Evolutionary conservation across 768 basidiomycete species (phyloP).

Genomic region (Suillus occidentalis): DNA sequence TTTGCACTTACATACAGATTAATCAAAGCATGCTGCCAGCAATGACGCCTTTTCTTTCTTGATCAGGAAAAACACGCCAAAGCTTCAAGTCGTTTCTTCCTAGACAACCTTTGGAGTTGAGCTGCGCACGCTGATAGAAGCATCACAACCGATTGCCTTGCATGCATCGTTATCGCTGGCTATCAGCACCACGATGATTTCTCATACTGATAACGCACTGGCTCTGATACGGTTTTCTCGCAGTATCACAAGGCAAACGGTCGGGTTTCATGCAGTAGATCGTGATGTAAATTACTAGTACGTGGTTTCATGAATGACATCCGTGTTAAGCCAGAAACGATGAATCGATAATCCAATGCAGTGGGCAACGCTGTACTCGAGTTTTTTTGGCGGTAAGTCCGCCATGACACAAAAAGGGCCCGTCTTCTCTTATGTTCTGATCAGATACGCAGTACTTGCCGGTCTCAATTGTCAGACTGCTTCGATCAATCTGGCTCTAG

Average conservation of each 20-base stretch:
- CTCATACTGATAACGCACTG: not conserved
- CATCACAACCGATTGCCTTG: not conserved
- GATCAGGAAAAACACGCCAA: constrained; percentile 6
- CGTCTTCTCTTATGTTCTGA: not conserved
- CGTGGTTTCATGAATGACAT: not conserved
- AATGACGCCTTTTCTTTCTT: constrained; percentile 2
- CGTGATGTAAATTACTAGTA: not conserved
- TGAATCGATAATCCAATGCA: not conserved
- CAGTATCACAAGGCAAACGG: not conserved
- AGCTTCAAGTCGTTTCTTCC: not conserved
- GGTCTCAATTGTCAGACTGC: not conserved
- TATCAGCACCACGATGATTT: not conserved
- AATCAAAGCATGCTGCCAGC: not conserved
- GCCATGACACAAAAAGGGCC: not conserved
- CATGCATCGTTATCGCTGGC: not conserved
- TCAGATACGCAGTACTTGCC: not conserved
- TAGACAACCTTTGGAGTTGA: not conserved
- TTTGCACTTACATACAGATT: constrained; percentile 4
- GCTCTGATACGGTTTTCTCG: not conserved
- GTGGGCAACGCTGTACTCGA: not conserved
- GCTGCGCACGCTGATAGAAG: not conserved
- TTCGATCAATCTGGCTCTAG: not conserved
- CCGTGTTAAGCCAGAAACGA: not conserved
- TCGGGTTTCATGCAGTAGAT: not conserved
- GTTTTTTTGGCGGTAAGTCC: not conserved